Evolutionary conservation across 139 green algal genomes (phyloP).

Genomic region (Tetraselmis striata): DNA sequence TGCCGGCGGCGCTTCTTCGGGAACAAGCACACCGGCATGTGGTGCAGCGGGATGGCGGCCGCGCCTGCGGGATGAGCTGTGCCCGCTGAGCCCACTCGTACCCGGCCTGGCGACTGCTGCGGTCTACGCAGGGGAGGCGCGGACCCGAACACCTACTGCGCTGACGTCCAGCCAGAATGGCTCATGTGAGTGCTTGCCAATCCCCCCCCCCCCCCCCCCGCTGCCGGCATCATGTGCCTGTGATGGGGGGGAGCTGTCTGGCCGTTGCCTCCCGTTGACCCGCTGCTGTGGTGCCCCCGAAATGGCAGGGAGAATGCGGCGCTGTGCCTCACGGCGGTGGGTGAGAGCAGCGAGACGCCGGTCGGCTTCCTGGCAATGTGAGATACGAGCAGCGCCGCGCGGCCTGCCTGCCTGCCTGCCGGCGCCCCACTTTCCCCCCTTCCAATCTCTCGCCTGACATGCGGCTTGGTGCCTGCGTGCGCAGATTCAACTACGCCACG

Average conservation of each 20-base stretch:
- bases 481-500: not conserved
- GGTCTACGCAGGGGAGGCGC: not conserved
- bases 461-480: not conserved
- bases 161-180: not conserved
- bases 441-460: not conserved
- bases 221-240: too few relatives aligned
- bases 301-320: not conserved
- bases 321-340: not conserved
- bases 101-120: too few relatives aligned
- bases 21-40: too few relatives aligned
- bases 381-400: too few relatives aligned
- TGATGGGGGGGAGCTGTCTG: too few relatives aligned
- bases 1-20: too few relatives aligned
- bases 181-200: not conserved
- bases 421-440: not conserved
- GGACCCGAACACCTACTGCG: not conserved
- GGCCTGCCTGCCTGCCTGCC: not conserved
- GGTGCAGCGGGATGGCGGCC: too few relatives aligned
- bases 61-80: too few relatives aligned
- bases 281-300: too few relatives aligned
- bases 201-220: too few relatives aligned
- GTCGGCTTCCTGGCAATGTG: not conserved
- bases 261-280: too few relatives aligned
- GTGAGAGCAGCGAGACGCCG: not conserved
- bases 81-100: too few relatives aligned